Conservation (phyloP, 2,329 filamentous ascomycete genomes). For the Chalaropsis ovoidea region DNA sequence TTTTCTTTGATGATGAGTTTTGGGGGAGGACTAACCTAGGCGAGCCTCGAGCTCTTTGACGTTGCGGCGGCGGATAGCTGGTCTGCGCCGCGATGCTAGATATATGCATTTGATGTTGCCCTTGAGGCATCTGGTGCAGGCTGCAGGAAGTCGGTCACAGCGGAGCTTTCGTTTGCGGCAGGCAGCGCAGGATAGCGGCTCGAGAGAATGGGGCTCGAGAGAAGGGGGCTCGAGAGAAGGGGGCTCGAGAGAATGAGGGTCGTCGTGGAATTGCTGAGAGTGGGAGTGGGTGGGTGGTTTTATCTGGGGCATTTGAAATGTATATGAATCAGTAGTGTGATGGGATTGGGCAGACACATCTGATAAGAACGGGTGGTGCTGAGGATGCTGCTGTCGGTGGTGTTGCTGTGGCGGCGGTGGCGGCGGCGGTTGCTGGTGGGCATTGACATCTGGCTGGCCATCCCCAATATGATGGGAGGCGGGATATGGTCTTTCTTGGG, state of each 20-base stretch:
- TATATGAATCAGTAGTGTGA: background rate
- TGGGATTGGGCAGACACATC: too few relatives aligned
- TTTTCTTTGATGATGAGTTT: background rate
- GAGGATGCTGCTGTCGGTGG: background rate
- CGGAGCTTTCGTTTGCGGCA: constrained; percentile 78
- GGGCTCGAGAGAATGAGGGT: too few relatives aligned
- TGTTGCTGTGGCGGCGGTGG: background rate
- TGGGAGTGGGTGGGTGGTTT: background rate
- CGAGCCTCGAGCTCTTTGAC: constrained; percentile 84
- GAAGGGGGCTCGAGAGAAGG: too few relatives aligned
- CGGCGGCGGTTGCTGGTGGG: background rate
- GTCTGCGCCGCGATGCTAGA: constrained; percentile 80
- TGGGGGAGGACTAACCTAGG: constrained; percentile 49
- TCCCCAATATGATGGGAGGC: background rate
- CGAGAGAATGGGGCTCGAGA: constrained; percentile 27
- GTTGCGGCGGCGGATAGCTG: constrained; percentile 77
- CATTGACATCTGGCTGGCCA: background rate
- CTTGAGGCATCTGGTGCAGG: constrained; percentile 68
- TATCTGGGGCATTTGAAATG: background rate
- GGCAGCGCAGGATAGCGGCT: constrained; percentile 65
- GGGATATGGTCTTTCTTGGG: background rate
- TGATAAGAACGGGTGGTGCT: background rate
- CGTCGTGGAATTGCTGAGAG: too few relatives aligned
- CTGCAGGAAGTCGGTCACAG: constrained; percentile 71
- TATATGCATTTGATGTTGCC: constrained; percentile 72